Conservation (phyloP, 2,329 filamentous ascomycete species). For the Colletotrichum horii region DNA sequence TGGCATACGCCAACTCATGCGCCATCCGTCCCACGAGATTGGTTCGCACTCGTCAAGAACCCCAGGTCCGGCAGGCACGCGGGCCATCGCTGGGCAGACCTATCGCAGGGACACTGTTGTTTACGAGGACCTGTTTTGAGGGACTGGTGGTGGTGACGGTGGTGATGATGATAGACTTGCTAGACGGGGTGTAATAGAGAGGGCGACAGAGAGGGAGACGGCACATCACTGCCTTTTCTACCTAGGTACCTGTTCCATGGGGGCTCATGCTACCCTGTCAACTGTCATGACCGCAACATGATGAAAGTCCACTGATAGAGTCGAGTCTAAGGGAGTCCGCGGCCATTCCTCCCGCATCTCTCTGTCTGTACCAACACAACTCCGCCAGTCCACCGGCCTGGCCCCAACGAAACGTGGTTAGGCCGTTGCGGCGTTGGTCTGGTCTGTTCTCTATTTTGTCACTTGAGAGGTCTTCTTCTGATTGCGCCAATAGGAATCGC, state of each 20-base stretch:
- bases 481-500: slow-evolving; percentile 7
- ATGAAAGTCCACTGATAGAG: background rate
- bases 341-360: background rate
- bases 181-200: background rate
- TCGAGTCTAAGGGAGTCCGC: background rate
- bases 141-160: background rate
- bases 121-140: background rate
- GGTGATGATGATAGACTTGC: background rate
- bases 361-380: background rate
- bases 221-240: slow-evolving; percentile 4
- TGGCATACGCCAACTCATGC: slow-evolving; percentile 9
- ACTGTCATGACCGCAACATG: slow-evolving; percentile 4
- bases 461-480: background rate
- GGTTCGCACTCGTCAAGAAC: background rate
- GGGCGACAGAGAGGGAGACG: background rate
- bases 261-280: background rate
- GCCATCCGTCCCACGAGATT: slow-evolving; percentile 15
- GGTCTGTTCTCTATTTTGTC: background rate
- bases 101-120: background rate
- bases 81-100: background rate
- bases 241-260: background rate
- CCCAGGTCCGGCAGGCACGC: slow-evolving; percentile 15
- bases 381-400: background rate
- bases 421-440: slow-evolving; percentile 2
- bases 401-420: slow-evolving; percentile 4